Evolutionary conservation across 164 flowering plant species (phyloP), one percentile per base, ranked within the genome.

Genomic region (Nelumbo lutea): DNA sequence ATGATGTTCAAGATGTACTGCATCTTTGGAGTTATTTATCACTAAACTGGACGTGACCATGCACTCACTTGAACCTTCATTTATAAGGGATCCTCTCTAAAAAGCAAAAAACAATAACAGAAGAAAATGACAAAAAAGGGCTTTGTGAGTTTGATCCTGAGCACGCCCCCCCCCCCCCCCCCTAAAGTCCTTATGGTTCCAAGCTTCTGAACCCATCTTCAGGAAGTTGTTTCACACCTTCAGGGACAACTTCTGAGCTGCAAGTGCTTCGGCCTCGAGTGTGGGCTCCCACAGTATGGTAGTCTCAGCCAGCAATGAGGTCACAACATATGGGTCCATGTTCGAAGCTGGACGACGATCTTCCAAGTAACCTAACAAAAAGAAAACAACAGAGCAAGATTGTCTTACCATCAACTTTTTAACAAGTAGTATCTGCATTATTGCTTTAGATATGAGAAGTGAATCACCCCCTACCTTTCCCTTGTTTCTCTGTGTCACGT

Each of bases 311-410:
- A 95, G 83, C 67, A 95, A 70, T 2, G 84, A 65, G 50, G 93
- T 92, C 78, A 95, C 99, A 7, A 86, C 80, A 55, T 95, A 92
- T 4, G 99, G 97, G 76, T 95, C 99, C 99, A 95, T 95, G 93
- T 92, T 95, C 47, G 99, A 95, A 65, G 99, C 91, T n/a, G 99
- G 99, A 50, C 99, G 93, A 64, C 97, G 79, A 68, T 95, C 99
- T 76, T 95, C 99, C 85, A 95, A 73, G 80, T 95, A 95, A 77
- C 99, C 98, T 91, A 47, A 66, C 6, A 63, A 42, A 67, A 15
- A 62, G 15, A 64, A 62, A 56, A 65, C 6, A 53, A 15, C 47
- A 71, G 10, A 2, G 6, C 45, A 14, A 70, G 38, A 70, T 42
- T 3, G 59, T 47, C 57, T 14, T 44, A 55, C 62, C 38, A 55